These are phyloP conservation scores for Evernia prunastri DNA, from an alignment of 495 filamentous ascomycete species.

Conservation along the genomic window DNA sequence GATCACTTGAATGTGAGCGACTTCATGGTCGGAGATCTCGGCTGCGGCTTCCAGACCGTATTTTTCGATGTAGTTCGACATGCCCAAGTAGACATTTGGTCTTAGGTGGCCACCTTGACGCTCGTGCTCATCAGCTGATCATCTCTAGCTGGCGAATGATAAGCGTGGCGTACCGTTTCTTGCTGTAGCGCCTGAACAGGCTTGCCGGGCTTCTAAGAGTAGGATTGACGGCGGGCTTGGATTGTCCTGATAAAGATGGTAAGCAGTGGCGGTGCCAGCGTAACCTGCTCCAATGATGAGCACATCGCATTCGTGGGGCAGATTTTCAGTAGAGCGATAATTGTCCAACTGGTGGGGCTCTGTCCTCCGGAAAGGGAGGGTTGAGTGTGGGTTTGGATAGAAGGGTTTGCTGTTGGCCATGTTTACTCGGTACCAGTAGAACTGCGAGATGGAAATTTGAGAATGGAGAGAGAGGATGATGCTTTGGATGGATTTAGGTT, in stretches of 20 bases:
- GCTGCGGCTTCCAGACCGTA: not conserved
- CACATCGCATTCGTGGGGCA: not conserved
- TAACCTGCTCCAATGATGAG: not conserved
- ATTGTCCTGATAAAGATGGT: not conserved
- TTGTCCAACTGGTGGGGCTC: not conserved
- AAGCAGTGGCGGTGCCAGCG: not conserved
- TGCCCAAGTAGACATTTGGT: not conserved
- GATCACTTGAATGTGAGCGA: conserved; percentile 3
- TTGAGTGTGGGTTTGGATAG: not conserved
- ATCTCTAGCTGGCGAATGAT: not conserved
- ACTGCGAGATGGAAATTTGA: too few relatives aligned
- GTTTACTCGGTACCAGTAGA: too few relatives aligned
- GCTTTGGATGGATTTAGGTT: too few relatives aligned
- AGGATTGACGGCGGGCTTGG: not conserved
- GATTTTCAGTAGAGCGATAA: not conserved
- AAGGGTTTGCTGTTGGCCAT: not conserved
- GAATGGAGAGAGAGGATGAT: too few relatives aligned
- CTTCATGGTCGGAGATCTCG: conserved; percentile 1
- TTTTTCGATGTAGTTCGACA: not conserved
- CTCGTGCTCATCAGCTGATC: not conserved
- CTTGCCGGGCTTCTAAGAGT: not conserved
- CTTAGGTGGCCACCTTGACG: not conserved
- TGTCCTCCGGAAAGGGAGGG: conserved; percentile 1
- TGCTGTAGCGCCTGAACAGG: conserved; percentile 9
- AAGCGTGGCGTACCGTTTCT: not conserved